Percentiles rank a stretch among this genome's conserved stretches.
These are phyloP conservation scores for Epicoccum nigrum DNA, from an alignment of 2,329 filamentous ascomycete species.

Conservation along the genomic window DNA sequence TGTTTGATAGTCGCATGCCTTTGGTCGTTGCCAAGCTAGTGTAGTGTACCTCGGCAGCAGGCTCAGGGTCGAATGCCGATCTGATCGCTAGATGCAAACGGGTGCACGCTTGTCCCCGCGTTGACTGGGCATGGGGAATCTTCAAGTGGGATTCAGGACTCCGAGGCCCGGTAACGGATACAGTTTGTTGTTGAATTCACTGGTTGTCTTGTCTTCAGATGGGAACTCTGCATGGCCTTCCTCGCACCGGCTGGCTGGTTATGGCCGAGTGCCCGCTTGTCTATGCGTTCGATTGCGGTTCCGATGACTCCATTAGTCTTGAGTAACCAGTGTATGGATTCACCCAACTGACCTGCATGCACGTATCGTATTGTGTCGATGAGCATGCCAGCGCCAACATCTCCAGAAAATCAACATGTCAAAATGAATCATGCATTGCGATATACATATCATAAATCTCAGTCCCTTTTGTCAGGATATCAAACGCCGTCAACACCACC, in stretches of 20 bases:
- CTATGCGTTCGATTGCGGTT: background rate
- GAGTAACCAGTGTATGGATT: too few species aligned
- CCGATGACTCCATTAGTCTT: background rate
- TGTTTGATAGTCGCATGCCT: constrained; percentile 6
- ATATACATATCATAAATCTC: background rate
- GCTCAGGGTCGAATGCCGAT: constrained; percentile 4
- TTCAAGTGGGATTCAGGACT: background rate
- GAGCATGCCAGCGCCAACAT: too few species aligned
- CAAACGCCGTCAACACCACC: constrained; percentile 15
- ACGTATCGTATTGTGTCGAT: background rate
- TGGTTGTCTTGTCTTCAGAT: background rate
- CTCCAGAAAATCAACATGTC: too few species aligned
- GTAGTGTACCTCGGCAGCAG: constrained; percentile 13
- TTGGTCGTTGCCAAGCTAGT: constrained; percentile 7
- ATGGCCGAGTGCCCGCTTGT: background rate
- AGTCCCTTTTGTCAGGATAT: constrained; percentile 15
- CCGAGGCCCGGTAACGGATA: background rate
- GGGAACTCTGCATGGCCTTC: background rate
- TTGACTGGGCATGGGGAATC: background rate
- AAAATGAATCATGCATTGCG: background rate
- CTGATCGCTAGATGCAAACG: background rate
- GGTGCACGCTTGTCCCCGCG: background rate
- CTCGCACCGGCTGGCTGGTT: background rate
- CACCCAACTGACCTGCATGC: too few species aligned
- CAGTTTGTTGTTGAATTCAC: background rate